phyloP scores from a whole-genome alignment of 2,329 filamentous ascomycete genomes.

The Rasamsonia emersonii region DNA sequence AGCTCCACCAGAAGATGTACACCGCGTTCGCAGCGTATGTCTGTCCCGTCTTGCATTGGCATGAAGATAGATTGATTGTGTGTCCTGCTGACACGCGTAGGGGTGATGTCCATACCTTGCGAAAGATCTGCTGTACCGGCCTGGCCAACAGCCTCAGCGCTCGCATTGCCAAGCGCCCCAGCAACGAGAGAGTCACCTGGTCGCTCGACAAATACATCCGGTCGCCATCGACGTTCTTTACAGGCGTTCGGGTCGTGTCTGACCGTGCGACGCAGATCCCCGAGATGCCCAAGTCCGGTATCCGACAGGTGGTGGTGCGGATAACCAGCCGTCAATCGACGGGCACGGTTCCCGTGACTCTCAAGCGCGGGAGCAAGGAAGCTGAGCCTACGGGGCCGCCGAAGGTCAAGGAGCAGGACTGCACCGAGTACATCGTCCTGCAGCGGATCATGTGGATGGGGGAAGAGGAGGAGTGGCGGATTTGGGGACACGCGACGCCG shows the following conservation, averaged over 20 bases:
- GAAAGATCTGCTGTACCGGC: constrained; percentile 30
- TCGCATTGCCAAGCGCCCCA: constrained; percentile 27
- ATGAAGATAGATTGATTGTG: not conserved
- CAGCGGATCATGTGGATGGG: constrained; percentile 38
- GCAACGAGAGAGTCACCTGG: constrained; percentile 26
- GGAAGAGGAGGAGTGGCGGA: constrained; percentile 37
- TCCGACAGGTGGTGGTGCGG: constrained; percentile 31
- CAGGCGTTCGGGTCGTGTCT: constrained; percentile 30
- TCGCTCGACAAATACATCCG: constrained; percentile 29
- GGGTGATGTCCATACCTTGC: constrained; percentile 26
- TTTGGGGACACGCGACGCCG: constrained; percentile 42
- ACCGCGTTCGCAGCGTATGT: constrained; percentile 36
- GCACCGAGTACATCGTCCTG: constrained; percentile 43
- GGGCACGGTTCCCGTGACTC: constrained; percentile 12
- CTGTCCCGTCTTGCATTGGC: constrained; percentile 4
- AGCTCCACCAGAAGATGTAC: constrained; percentile 41
- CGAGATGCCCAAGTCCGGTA: constrained; percentile 27
- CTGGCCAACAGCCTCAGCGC: constrained; percentile 25
- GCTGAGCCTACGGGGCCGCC: constrained; percentile 2
- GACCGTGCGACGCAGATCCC: constrained; percentile 36
- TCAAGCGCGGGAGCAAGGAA: constrained; percentile 4
- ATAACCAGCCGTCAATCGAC: constrained; percentile 32
- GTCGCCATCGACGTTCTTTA: constrained; percentile 27
- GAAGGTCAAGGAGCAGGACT: constrained; percentile 31
- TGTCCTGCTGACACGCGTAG: constrained; percentile 15